Evolutionary conservation across 1,139 yeast genomes (phyloP).

Genomic region (Nakaseomyces glabratus): DNA sequence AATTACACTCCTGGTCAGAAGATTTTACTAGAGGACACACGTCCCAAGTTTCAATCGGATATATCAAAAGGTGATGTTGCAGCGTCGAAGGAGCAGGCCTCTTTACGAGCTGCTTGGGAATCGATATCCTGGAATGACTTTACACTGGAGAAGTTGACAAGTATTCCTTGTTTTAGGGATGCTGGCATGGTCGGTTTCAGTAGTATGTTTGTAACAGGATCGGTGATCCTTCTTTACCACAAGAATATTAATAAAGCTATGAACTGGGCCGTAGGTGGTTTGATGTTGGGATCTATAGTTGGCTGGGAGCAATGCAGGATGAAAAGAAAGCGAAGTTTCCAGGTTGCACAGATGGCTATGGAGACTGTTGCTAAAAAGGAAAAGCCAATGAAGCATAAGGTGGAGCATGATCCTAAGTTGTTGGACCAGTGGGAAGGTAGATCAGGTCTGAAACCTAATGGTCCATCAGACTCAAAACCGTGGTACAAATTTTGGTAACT

Average conservation of each 20-base stretch:
- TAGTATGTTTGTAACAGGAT: constrained; percentile 71
- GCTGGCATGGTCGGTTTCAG: constrained; percentile 83
- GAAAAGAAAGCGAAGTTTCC: constrained; percentile 40
- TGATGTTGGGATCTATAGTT: constrained; percentile 67
- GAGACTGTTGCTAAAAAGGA: constrained; percentile 38
- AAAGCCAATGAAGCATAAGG: constrained; percentile 33
- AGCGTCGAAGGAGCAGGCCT: constrained; percentile 22
- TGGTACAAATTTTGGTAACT: constrained; percentile 30
- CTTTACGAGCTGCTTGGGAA: constrained; percentile 31
- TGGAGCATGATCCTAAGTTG: constrained; percentile 19
- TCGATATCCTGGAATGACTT: constrained; percentile 43
- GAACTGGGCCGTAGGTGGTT: constrained; percentile 81
- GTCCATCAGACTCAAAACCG: constrained; percentile 10
- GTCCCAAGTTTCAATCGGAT: constrained; percentile 32
- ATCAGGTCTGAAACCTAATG: constrained; percentile 7
- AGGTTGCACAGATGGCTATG: constrained; percentile 42
- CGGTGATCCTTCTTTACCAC: constrained; percentile 61
- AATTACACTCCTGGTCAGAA: constrained; percentile 30
- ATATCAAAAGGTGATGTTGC: constrained; percentile 19
- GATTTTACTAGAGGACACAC: constrained; percentile 34
- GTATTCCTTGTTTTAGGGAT: constrained; percentile 83
- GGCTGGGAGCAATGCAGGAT: constrained; percentile 93
- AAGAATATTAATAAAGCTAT: constrained; percentile 52
- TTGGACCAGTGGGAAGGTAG: constrained; percentile 22
- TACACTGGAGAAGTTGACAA: constrained; percentile 42